A percentile compares a stretch with the other conserved stretches of the same genome.
phyloP scores from a whole-genome alignment of 371 early-diverging fungal genomes.

The Dipsacomyces acuminosporus region DNA sequence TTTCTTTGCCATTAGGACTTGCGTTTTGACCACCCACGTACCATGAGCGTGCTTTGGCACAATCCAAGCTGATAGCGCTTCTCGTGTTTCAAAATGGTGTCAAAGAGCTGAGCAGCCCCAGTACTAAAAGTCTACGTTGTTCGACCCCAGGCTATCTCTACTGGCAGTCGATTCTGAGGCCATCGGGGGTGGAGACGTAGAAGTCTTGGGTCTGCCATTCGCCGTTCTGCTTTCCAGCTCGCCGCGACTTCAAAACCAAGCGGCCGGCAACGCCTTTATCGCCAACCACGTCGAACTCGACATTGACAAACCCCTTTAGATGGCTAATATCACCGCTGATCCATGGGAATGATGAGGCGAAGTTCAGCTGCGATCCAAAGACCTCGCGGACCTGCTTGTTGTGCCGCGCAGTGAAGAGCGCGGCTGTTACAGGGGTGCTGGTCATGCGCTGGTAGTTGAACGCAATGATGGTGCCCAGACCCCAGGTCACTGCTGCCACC shows the following conservation, averaged over 20 bases:
- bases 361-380: slow-evolving; percentile 43
- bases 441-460: slow-evolving; percentile 50
- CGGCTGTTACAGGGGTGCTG: slow-evolving; percentile 48
- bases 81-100: too few species aligned
- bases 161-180: slow-evolving; percentile 34
- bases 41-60: too few species aligned
- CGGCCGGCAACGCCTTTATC: slow-evolving; percentile 35
- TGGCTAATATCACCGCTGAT: slow-evolving; percentile 48
- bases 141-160: too few species aligned
- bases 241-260: slow-evolving; percentile 43
- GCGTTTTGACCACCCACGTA: too few species aligned
- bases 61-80: too few species aligned
- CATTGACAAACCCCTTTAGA: slow-evolving; percentile 46
- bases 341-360: slow-evolving; percentile 44
- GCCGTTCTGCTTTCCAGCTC: slow-evolving; percentile 42
- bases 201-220: slow-evolving; percentile 46
- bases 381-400: slow-evolving; percentile 28
- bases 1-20: too few species aligned
- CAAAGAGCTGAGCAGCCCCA: too few species aligned
- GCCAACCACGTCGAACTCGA: slow-evolving; percentile 44
- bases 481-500: slow-evolving; percentile 44
- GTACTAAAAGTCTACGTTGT: too few species aligned
- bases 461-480: slow-evolving; percentile 36
- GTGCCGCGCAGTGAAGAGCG: slow-evolving; percentile 46
- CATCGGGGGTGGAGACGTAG: slow-evolving; percentile 38